Base-by-base conservation (phyloP, 768 basidiomycete genomes). In the Porpolomopsis calyptriformis region DNA sequence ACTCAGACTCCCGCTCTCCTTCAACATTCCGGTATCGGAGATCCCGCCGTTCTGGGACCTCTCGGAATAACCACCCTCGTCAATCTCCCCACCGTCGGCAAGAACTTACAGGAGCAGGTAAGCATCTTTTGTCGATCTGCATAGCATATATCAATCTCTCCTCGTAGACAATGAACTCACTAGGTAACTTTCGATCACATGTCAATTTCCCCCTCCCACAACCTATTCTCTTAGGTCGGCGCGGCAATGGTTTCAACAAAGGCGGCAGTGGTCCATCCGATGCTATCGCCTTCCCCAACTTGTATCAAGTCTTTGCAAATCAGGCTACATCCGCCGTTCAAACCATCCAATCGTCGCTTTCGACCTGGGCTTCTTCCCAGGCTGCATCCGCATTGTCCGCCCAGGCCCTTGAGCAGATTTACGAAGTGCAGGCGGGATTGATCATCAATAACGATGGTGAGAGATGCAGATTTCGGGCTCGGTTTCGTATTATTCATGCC, bases 21-120 rank as follows among this genome's bases (percentile, higher is more conserved):
- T 11, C 74, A 77, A 55, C 66, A 75, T 1, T 78, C 76, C 10
- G 78, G 77, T 0, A 72, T 80, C 46, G 78, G 77, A 2, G 74
- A 77, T 54, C 59, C 71, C 0, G 55, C 57, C 8, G 35, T 73
- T 18, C 69, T 80, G 0, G 54, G 53, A 1, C 60, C 68, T 1
- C 62, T 78, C 18, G 74, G 70, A 0, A 75, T 80, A 54, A 55
- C 52, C 10, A 66, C 70, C 3, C 58, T 63, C n/a, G 60, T 77
- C 33, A 58, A 74, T 46, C 60, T 77, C 23, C 66, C 66, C 49
- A 69, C 67, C 4, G 75, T 78, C 4, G 76, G 76, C 4, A 68
- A 66, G 58, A 78, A 80, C 55, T 65, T 79, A 20, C 76, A 78
- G 55, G 77, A 78, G 52, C 74, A 76, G 62, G 69, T 66, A 40